Conservation (phyloP, 345 rosid species). For the Camelina hispida region DNA sequence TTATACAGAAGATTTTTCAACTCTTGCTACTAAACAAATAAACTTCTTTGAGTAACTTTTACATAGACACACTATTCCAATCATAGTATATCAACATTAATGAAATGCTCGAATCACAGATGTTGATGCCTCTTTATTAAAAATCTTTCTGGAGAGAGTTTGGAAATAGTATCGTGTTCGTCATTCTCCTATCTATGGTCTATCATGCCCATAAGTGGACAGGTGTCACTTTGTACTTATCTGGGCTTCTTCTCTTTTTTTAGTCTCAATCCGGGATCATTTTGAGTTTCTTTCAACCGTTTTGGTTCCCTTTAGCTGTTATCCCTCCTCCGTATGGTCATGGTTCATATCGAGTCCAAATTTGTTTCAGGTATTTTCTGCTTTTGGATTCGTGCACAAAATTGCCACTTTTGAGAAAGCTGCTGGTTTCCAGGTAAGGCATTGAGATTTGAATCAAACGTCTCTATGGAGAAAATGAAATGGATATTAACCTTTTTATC, state of each 20-base stretch:
- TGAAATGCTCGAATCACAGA: slow-evolving; percentile 63
- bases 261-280: slow-evolving; percentile 32
- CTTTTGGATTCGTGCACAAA: slow-evolving; percentile 97
- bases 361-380: slow-evolving; percentile 87
- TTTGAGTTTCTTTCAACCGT: slow-evolving; percentile 39
- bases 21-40: background rate
- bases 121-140: slow-evolving; percentile 71
- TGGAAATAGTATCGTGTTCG: slow-evolving; percentile 73
- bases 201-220: slow-evolving; percentile 71
- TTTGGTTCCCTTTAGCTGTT: slow-evolving; percentile 30
- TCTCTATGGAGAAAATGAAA: background rate
- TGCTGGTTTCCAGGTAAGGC: slow-evolving; percentile 89
- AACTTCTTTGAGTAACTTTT: background rate
- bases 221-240: slow-evolving; percentile 87
- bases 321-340: slow-evolving; percentile 12
- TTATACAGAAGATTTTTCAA: background rate
- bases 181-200: slow-evolving; percentile 79
- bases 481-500: no score
- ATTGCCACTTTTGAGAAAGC: slow-evolving; percentile 98
- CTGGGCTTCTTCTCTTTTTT: slow-evolving; percentile 46
- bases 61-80: slow-evolving; percentile 6
- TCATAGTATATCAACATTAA: slow-evolving; percentile 38
- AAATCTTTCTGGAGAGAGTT: slow-evolving; percentile 74
- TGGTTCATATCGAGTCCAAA: slow-evolving; percentile 34
- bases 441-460: slow-evolving; percentile 19